Conservation (phyloP, 306 rosid species). For the Cucumis hystrix region DNA sequence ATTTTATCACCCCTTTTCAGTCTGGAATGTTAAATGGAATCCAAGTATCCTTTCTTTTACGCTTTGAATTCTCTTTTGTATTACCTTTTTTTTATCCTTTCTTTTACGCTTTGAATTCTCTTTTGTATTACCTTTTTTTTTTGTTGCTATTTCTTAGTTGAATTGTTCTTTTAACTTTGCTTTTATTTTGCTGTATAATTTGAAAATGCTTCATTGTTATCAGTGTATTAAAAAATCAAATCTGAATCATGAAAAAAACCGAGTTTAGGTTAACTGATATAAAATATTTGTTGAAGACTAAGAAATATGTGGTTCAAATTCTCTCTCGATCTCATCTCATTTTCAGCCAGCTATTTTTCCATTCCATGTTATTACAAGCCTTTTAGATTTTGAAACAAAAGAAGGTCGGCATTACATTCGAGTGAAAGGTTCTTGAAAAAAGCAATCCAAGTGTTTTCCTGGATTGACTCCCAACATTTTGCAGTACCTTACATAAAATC, state of each 20-base stretch:
- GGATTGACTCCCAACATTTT: conserved; percentile 12
- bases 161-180: conserved; percentile 1
- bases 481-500: conserved; percentile 29
- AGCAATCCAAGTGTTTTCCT: conserved; percentile 21
- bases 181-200: neutral
- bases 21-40: conserved; percentile 36
- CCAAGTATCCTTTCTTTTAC: conserved; percentile 37
- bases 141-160: neutral
- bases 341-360: too few species aligned
- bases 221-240: too few species aligned
- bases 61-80: neutral
- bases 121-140: neutral
- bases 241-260: too few species aligned
- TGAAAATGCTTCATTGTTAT: too few species aligned
- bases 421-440: conserved; percentile 13
- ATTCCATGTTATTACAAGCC: too few species aligned
- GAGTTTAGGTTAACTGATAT: too few species aligned
- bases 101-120: conserved; percentile 14
- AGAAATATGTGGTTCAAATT: too few species aligned
- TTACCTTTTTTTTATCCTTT: conserved; percentile 8
- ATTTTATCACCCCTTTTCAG: conserved; percentile 11
- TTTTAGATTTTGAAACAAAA: too few species aligned
- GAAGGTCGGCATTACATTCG: too few species aligned
- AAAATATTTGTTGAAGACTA: too few species aligned
- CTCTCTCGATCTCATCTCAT: too few species aligned